A percentile compares a stretch with the other conserved stretches of the same genome.
phyloP scores from a whole-genome alignment of 2,329 filamentous ascomycete species.

The Claviceps arundinis region DNA sequence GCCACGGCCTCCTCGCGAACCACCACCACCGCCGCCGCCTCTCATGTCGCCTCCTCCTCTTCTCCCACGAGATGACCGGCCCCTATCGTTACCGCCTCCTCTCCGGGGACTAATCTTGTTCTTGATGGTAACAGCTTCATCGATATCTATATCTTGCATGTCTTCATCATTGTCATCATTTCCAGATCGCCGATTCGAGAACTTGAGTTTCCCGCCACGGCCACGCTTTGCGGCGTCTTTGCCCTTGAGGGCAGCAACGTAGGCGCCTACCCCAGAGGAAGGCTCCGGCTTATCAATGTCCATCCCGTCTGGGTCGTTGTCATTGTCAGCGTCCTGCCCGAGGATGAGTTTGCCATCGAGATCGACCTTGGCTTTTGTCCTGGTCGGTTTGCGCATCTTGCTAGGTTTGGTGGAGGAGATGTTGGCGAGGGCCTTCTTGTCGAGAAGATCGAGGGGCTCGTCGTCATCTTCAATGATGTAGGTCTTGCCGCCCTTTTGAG shows the following conservation, averaged over 20 bases:
- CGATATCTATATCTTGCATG: slow-evolving; percentile 39
- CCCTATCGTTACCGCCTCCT: slow-evolving; percentile 9
- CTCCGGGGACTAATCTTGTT: slow-evolving; percentile 29
- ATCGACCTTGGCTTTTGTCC: slow-evolving; percentile 54
- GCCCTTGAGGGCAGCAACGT: slow-evolving; percentile 56
- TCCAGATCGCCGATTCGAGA: slow-evolving; percentile 46
- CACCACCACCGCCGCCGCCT: slow-evolving; percentile 12
- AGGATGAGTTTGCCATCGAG: slow-evolving; percentile 72
- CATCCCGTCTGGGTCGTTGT: slow-evolving; percentile 41
- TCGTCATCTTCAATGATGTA: slow-evolving; percentile 94
- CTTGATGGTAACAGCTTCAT: slow-evolving; percentile 39
- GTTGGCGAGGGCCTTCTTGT: slow-evolving; percentile 76
- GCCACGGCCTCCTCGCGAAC: slow-evolving; percentile 5
- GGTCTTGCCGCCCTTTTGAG: slow-evolving; percentile 50
- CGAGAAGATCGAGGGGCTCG: slow-evolving; percentile 87
- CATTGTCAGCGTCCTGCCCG: slow-evolving; percentile 40
- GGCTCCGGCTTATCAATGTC: slow-evolving; percentile 51
- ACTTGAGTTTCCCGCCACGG: slow-evolving; percentile 56
- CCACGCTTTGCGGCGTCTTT: slow-evolving; percentile 52
- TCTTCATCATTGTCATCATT: slow-evolving; percentile 34
- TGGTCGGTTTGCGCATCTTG: slow-evolving; percentile 43
- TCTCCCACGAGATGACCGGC: slow-evolving; percentile 19
- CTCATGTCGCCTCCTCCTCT: slow-evolving; percentile 14
- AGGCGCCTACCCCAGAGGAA: slow-evolving; percentile 50
- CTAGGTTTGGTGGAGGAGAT: slow-evolving; percentile 83